Percentiles rank a stretch among this genome's conserved stretches.
phyloP scores from a whole-genome alignment of 352 stramenopile species.

The Lagenidium giganteum region DNA sequence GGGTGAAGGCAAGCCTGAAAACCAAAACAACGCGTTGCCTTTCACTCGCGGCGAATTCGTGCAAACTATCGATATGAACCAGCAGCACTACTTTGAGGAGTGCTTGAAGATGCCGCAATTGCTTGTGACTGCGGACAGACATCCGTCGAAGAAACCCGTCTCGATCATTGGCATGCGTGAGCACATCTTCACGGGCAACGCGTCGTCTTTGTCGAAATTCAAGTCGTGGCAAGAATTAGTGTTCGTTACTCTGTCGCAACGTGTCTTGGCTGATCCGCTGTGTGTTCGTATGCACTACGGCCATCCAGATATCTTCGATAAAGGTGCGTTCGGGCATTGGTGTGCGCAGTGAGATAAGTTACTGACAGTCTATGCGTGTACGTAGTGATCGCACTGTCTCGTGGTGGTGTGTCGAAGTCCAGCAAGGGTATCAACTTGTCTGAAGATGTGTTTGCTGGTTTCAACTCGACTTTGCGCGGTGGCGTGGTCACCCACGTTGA shows the following conservation, averaged over 20 bases:
- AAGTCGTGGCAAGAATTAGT: conserved; percentile 78
- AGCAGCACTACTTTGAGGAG: conserved; percentile 31
- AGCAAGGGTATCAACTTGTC: conserved; percentile 81
- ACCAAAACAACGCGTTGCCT: conserved; percentile 29
- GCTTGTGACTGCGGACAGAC: conserved; percentile 54
- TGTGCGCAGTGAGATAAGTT: no score
- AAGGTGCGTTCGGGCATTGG: no score
- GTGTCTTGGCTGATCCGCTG: conserved; percentile 69
- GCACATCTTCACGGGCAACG: conserved; percentile 80
- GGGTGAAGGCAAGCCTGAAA: conserved; percentile 30
- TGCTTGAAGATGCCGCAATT: conserved; percentile 37
- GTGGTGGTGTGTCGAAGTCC: conserved; percentile 71
- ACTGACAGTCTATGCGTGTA: no score
- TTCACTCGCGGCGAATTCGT: conserved; percentile 29
- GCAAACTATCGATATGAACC: conserved; percentile 36
- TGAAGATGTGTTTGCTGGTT: conserved; percentile 78
- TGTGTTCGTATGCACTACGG: conserved; percentile 80
- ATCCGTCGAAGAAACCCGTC: conserved; percentile 65
- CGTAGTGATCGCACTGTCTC: conserved; percentile 60
- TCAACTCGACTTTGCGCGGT: conserved; percentile 63
- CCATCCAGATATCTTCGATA: conserved; percentile 80
- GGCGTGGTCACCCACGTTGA: conserved; percentile 69
- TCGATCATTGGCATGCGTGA: conserved; percentile 83
- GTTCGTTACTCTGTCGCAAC: conserved; percentile 76
- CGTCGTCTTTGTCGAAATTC: conserved; percentile 74